Percentiles rank a stretch among this genome's conserved stretches.
Evolutionary conservation across 495 filamentous ascomycete genomes (phyloP).

Genomic region (Podospora pseudoanserina): DNA sequence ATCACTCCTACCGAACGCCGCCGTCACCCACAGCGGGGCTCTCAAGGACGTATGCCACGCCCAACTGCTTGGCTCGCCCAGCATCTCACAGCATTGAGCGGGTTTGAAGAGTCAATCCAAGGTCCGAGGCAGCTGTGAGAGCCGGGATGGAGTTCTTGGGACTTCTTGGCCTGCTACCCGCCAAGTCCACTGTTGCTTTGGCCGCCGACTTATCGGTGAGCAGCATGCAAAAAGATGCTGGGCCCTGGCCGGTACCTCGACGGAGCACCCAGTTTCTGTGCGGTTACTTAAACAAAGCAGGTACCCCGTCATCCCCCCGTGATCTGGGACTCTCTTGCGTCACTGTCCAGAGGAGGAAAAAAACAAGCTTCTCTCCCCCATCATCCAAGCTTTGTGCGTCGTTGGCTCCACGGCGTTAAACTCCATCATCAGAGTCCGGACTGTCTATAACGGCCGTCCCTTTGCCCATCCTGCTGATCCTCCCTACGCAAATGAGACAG

Average conservation of each 20-base stretch:
- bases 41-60: slow-evolving; percentile 11
- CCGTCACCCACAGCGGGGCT: slow-evolving; percentile 14
- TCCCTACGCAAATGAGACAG: slow-evolving; percentile 17
- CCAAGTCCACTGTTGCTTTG: slow-evolving; percentile 7
- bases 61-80: slow-evolving; percentile 11
- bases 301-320: slow-evolving; percentile 1
- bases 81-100: slow-evolving; percentile 3
- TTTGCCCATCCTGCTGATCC: background rate
- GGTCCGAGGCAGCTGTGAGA: slow-evolving; percentile 13
- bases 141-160: slow-evolving; percentile 31
- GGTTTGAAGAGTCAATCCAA: background rate
- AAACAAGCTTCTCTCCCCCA: slow-evolving; percentile 4
- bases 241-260: background rate
- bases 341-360: background rate
- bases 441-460: background rate
- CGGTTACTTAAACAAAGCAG: slow-evolving; percentile 19
- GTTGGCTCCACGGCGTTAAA: background rate
- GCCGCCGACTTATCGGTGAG: slow-evolving; percentile 21
- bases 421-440: background rate
- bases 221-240: slow-evolving; percentile 7
- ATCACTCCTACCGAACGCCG: slow-evolving; percentile 8
- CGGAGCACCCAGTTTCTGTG: slow-evolving; percentile 1
- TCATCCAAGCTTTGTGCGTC: slow-evolving; percentile 4
- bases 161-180: slow-evolving; percentile 26
- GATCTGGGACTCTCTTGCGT: background rate